Evolutionary conservation across 345 rosid genomes (phyloP).

Genomic region (Citrus cavaleriei): DNA sequence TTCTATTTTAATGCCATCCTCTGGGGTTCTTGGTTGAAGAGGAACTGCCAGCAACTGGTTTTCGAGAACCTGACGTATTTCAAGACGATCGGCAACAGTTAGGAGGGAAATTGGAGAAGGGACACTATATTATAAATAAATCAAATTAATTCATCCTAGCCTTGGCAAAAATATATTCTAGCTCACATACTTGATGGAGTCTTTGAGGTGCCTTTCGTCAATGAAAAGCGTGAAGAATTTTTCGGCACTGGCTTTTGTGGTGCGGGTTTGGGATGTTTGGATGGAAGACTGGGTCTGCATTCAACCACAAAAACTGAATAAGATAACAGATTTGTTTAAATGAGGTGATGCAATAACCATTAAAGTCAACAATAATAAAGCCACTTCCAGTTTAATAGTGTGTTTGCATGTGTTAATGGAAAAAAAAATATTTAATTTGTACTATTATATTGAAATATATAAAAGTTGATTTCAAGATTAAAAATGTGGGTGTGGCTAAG

Average conservation of each 20-base stretch:
- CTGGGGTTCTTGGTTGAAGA: conserved; percentile 31
- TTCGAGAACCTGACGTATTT: conserved; percentile 34
- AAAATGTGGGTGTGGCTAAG: background rate
- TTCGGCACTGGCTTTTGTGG: conserved; percentile 34
- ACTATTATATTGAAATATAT: background rate
- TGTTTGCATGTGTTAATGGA: background rate
- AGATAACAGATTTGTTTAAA: conserved; percentile 1
- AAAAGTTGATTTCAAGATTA: background rate
- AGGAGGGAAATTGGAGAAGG: background rate
- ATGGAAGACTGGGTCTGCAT: conserved; percentile 32
- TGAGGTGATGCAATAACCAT: background rate
- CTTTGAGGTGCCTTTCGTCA: conserved; percentile 50
- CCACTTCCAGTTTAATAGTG: background rate
- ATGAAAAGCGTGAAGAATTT: conserved; percentile 48
- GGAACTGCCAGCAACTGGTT: conserved; percentile 22
- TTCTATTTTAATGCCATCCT: conserved; percentile 31
- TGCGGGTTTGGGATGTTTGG: conserved; percentile 60
- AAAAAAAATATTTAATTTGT: background rate
- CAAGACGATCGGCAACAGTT: background rate
- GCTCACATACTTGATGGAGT: conserved; percentile 45
- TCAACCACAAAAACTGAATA: background rate
- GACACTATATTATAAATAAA: background rate
- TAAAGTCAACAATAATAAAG: background rate
- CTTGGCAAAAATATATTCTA: background rate
- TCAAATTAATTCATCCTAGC: background rate